phyloP scores from a whole-genome alignment of 2,329 filamentous ascomycete species.

The Aspergillaceae sp. region DNA sequence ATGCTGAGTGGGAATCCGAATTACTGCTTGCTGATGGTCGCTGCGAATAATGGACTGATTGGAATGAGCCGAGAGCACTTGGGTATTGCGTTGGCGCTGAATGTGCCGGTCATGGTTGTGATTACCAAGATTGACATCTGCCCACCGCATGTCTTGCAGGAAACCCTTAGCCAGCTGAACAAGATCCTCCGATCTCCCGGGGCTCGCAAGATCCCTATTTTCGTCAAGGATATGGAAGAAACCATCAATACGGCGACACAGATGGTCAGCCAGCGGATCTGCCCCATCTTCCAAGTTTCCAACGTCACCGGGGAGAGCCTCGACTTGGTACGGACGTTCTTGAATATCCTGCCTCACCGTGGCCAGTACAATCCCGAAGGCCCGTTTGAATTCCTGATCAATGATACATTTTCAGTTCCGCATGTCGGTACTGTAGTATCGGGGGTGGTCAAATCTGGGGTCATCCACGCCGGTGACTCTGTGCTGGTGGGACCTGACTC shows the following conservation, averaged over 20 bases:
- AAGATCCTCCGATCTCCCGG: slow-evolving; percentile 91
- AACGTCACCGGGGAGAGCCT: slow-evolving; percentile 92
- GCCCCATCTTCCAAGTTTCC: slow-evolving; percentile 94
- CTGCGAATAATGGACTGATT: slow-evolving; percentile 91
- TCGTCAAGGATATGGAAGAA: slow-evolving; percentile 84
- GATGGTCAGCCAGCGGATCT: slow-evolving; percentile 91
- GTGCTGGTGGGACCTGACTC: slow-evolving; percentile 86
- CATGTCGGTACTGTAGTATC: slow-evolving; percentile 95
- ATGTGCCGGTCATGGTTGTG: slow-evolving; percentile 95
- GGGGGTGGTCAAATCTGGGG: slow-evolving; percentile 79
- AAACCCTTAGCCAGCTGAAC: slow-evolving; percentile 84
- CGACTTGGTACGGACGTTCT: slow-evolving; percentile 80
- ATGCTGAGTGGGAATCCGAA: slow-evolving; percentile 90
- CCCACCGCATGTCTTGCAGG: slow-evolving; percentile 85
- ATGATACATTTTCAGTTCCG: slow-evolving; percentile 95
- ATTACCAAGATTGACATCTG: slow-evolving; percentile 99
- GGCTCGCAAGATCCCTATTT: slow-evolving; percentile 89
- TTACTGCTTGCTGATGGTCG: slow-evolving; percentile 96
- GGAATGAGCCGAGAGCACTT: slow-evolving; percentile 98
- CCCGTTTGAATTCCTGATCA: slow-evolving; percentile 89
- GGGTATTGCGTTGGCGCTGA: slow-evolving; percentile 85
- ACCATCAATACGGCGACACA: slow-evolving; percentile 93
- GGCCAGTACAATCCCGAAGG: slow-evolving; percentile 83
- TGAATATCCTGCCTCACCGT: slow-evolving; percentile 92
- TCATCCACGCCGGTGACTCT: slow-evolving; percentile 81